A percentile compares a stretch with the other conserved stretches of the same genome.
Conservation (phyloP, 2,329 filamentous ascomycete genomes). For the Fusarium kyushuense region DNA sequence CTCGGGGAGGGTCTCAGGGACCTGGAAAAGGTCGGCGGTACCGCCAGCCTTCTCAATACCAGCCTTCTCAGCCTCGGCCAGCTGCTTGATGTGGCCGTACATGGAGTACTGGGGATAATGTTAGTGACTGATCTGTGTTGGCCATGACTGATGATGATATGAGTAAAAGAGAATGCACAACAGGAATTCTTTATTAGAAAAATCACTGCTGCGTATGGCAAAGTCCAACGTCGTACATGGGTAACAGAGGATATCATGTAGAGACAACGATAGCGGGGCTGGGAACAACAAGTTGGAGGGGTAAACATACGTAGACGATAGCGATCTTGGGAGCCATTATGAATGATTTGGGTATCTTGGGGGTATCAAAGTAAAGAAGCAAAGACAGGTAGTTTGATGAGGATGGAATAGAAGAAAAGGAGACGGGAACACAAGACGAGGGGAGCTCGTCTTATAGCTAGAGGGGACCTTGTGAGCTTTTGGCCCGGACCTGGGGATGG, state of each 20-base stretch:
- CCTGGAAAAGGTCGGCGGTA: slow-evolving; percentile 83
- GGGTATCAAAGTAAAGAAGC: slow-evolving; percentile 31
- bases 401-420: neutral
- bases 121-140: slow-evolving; percentile 17
- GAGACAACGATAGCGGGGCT: slow-evolving; percentile 9
- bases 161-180: slow-evolving; percentile 1
- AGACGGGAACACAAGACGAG: slow-evolving; percentile 8
- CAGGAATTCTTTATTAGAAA: neutral
- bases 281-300: slow-evolving; percentile 11
- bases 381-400: slow-evolving; percentile 12
- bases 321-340: slow-evolving; percentile 91
- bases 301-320: slow-evolving; percentile 81
- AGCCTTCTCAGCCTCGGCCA: slow-evolving; percentile 90
- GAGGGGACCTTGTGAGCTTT: slow-evolving; percentile 14
- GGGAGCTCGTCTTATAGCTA: slow-evolving; percentile 46
- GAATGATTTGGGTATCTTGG: slow-evolving; percentile 43
- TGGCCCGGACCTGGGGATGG: neutral
- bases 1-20: slow-evolving; percentile 85
- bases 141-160: slow-evolving; percentile 1
- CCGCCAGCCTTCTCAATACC: slow-evolving; percentile 92
- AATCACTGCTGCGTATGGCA: neutral
- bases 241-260: slow-evolving; percentile 13
- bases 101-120: slow-evolving; percentile 79
- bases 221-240: slow-evolving; percentile 1
- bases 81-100: slow-evolving; percentile 87